phyloP scores from a whole-genome alignment of 129 eudicot species.

The Flaveria robusta region DNA sequence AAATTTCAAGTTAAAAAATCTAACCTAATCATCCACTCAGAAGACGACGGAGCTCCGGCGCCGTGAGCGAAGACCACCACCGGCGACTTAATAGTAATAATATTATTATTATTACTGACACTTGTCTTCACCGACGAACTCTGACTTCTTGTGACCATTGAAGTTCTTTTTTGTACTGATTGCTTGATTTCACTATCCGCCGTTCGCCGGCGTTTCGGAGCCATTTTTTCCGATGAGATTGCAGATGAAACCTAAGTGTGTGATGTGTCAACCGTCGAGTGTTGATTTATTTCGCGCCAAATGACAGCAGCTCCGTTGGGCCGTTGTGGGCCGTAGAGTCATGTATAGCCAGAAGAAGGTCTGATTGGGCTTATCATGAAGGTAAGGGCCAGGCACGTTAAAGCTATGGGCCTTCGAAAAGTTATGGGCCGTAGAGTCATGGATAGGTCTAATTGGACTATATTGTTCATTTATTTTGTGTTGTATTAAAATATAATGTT shows the following conservation, averaged over 20 bases:
- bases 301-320: background rate
- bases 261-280: background rate
- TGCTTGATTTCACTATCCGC: conserved; percentile 18
- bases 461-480: too few species aligned
- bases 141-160: conserved; percentile 16
- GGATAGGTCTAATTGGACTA: too few species aligned
- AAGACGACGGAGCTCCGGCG: conserved; percentile 98
- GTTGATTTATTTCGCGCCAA: conserved; percentile 23
- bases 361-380: conserved; percentile 4
- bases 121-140: conserved; percentile 5
- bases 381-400: background rate
- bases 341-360: too few species aligned
- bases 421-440: too few species aligned
- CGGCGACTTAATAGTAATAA: conserved; percentile 41
- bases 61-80: conserved; percentile 93
- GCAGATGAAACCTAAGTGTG: background rate
- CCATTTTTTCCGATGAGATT: conserved; percentile 26
- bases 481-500: too few species aligned
- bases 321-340: background rate
- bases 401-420: background rate
- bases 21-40: conserved; percentile 91
- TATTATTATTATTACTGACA: background rate
- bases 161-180: conserved; percentile 11
- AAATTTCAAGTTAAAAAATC: too few species aligned
- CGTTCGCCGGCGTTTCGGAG: conserved; percentile 52